Conservation (phyloP, 495 filamentous ascomycete species). For the Massariosphaeria phaeospora region DNA sequence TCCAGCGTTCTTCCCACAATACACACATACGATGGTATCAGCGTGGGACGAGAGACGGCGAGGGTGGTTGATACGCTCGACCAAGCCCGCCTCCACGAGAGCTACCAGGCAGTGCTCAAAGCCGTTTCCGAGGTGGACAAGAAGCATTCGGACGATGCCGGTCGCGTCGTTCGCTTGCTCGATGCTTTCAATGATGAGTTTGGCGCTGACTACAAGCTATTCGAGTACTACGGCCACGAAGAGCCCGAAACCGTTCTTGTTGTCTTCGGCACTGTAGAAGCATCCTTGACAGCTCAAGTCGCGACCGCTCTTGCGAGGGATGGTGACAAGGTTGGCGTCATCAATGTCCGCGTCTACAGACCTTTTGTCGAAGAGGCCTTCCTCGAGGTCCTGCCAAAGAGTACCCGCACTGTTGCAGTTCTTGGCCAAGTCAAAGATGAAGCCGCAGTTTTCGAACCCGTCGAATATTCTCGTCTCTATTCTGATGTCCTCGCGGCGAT, state of each 20-base stretch:
- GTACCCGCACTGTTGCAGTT: conserved; percentile 64
- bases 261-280: conserved; percentile 86
- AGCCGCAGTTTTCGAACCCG: conserved; percentile 57
- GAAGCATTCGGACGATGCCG: conserved; percentile 68
- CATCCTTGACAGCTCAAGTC: conserved; percentile 77
- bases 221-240: conserved; percentile 89
- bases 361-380: conserved; percentile 94
- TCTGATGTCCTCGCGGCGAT: conserved; percentile 82
- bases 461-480: conserved; percentile 75
- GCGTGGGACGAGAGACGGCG: conserved; percentile 76
- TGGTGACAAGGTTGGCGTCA: conserved; percentile 72
- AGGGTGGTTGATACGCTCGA: conserved; percentile 80
- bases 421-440: conserved; percentile 59
- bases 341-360: conserved; percentile 88
- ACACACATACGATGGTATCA: conserved; percentile 89
- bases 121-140: conserved; percentile 54
- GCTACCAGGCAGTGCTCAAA: conserved; percentile 65
- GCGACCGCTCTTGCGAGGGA: conserved; percentile 64
- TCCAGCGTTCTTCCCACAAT: conserved; percentile 75
- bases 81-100: conserved; percentile 60
- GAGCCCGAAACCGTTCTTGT: conserved; percentile 75
- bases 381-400: conserved; percentile 69
- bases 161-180: conserved; percentile 68
- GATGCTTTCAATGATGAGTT: conserved; percentile 84
- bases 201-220: conserved; percentile 84